These are phyloP conservation scores for Orbilia blumenaviensis DNA, from an alignment of 2,329 filamentous ascomycete species.

Conservation along the genomic window DNA sequence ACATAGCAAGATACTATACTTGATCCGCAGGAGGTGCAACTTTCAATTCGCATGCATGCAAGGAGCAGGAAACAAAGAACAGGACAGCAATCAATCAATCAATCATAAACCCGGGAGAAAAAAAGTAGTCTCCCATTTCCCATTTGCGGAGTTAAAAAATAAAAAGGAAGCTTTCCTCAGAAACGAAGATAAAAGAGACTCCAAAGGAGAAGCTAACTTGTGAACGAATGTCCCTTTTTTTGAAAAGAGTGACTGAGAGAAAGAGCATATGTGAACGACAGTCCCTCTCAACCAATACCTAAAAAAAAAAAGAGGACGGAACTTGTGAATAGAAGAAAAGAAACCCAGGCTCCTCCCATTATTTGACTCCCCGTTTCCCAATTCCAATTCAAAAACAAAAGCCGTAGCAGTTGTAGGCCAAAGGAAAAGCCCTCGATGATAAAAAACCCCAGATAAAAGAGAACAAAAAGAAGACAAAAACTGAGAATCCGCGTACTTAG, in stretches of 20 bases:
- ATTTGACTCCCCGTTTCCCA: slow-evolving; percentile 5
- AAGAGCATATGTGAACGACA: background rate
- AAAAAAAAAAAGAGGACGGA: background rate
- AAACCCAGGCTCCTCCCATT: background rate
- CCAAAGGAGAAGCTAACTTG: background rate
- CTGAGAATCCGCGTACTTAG: background rate
- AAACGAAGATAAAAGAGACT: background rate
- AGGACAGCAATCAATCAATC: background rate
- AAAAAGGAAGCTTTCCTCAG: background rate
- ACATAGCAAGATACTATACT: too few species aligned
- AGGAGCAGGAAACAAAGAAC: background rate
- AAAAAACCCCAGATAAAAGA: background rate
- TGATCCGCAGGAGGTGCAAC: too few species aligned
- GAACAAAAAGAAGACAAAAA: background rate
- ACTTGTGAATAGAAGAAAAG: background rate
- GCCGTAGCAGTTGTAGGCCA: background rate
- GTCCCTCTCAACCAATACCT: background rate
- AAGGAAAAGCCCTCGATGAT: background rate
- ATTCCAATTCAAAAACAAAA: background rate
- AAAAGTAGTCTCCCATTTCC: background rate
- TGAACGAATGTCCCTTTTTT: background rate
- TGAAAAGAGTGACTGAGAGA: background rate
- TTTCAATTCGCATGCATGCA: too few species aligned
- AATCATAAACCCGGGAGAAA: background rate
- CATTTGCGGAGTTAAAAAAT: background rate